Evolutionary conservation across 441 rosid species (phyloP).

Genomic region (Brassica hybrid): DNA sequence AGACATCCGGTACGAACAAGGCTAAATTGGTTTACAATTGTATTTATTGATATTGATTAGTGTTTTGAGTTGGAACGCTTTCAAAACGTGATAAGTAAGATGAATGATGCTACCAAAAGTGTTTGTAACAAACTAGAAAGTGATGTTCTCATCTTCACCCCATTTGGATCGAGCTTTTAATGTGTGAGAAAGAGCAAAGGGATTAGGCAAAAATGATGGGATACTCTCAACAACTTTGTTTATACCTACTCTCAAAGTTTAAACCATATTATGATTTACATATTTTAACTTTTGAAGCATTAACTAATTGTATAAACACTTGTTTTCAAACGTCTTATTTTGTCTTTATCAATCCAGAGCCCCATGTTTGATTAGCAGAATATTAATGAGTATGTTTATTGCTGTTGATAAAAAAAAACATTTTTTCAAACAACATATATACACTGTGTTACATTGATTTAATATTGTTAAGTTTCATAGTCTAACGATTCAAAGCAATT

Average conservation of each 20-base stretch:
- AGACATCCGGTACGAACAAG: neutral
- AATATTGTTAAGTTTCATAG: too few relatives aligned
- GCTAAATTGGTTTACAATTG: neutral
- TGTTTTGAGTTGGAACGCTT: slow-evolving; percentile 22
- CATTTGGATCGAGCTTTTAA: slow-evolving; percentile 22
- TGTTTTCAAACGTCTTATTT: too few relatives aligned
- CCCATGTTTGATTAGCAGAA: too few relatives aligned
- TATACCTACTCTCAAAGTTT: slow-evolving; percentile 19
- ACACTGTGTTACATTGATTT: too few relatives aligned
- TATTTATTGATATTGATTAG: neutral
- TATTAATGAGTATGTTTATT: too few relatives aligned
- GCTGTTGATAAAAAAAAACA: too few relatives aligned
- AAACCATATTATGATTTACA: neutral
- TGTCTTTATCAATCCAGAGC: too few relatives aligned
- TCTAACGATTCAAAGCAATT: too few relatives aligned
- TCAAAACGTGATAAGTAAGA: slow-evolving; percentile 25
- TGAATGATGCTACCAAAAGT: slow-evolving; percentile 21
- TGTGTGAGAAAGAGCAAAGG: slow-evolving; percentile 21
- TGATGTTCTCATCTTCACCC: slow-evolving; percentile 38
- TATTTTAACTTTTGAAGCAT: neutral
- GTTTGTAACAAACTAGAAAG: slow-evolving; percentile 43
- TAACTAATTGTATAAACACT: neutral
- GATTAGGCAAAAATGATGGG: slow-evolving; percentile 35
- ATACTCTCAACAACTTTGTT: slow-evolving; percentile 40
- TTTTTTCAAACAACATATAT: too few relatives aligned